Base-by-base conservation (phyloP, 1,284 basidiomycete species). In the Cutaneotrichosporon sp. region DNA sequence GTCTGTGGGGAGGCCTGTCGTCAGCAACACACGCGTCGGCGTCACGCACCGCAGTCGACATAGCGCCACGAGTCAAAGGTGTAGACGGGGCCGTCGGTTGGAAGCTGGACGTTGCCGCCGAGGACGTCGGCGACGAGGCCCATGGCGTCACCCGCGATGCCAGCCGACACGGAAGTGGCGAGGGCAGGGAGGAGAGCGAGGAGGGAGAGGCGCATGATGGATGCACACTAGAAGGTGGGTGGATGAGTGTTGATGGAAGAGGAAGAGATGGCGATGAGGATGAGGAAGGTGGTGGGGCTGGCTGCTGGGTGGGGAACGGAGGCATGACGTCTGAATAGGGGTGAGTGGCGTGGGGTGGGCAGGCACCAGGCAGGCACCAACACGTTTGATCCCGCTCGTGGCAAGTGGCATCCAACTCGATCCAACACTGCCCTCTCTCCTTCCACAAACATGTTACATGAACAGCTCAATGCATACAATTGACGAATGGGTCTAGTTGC, bases 31-130 rank as follows among this genome's bases (percentile, higher is more conserved):
- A 18, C 3, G 22, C 20, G 45, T 24, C 3, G 27, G 22, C 53
- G 22, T 24, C 56, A 72, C 76, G 56, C 64, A 79, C 79, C 79
- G 63, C 79, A 80, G 67, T 80, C 77, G n/a, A 71, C 68, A 63
- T 74, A 80, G 52, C 70, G 70, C 79, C 79, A 80, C 10, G 69
- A 67, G 58, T 75, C 75, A 64, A 72, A 71, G 11, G 70, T 75
- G 61, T 70, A 69, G 22, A 79, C 67, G 18, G 67, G 64, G 1
- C 69, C 73, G 56, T 60, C 69, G 53, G 70, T 29, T 6, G 58
- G 45, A 34, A 20, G 27, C 18, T 42, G 36, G 6, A 31, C 34
- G 16, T 43, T 68, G 53, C 54, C 60, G 33, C 66, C 67, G 59
- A 76, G 66, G 49, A 72, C 58, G 45, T 59, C 64, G 43, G 67